These are phyloP conservation scores for Coemansia sp. DNA, from an alignment of 371 early-diverging fungal genomes.

Conservation along the genomic window DNA sequence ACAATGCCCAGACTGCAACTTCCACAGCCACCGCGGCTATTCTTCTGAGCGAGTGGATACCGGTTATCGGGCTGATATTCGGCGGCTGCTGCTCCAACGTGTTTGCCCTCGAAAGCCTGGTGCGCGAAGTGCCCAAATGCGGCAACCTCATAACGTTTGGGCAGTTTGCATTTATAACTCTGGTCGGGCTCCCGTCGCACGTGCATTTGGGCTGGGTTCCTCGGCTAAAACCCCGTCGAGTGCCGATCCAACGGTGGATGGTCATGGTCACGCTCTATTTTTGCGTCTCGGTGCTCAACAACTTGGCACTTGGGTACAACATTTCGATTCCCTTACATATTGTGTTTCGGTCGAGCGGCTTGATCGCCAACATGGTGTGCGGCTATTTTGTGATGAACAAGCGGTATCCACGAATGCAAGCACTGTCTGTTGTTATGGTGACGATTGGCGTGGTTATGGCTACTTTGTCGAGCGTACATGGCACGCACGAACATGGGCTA, in stretches of 20 bases:
- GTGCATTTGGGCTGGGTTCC: slow-evolving; percentile 51
- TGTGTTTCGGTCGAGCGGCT: slow-evolving; percentile 79
- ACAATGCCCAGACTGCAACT: neutral
- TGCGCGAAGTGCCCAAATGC: slow-evolving; percentile 71
- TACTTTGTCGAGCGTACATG: slow-evolving; percentile 52
- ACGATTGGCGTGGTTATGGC: slow-evolving; percentile 75
- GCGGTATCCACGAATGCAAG: slow-evolving; percentile 58
- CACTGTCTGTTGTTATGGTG: slow-evolving; percentile 71
- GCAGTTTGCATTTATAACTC: slow-evolving; percentile 76
- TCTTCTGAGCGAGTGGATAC: slow-evolving; percentile 53
- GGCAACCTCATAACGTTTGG: slow-evolving; percentile 82
- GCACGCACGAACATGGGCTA: neutral
- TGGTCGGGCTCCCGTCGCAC: slow-evolving; percentile 69
- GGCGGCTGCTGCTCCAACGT: slow-evolving; percentile 91
- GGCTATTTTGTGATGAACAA: slow-evolving; percentile 71
- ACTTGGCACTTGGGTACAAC: slow-evolving; percentile 73
- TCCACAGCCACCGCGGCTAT: slow-evolving; percentile 27
- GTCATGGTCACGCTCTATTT: slow-evolving; percentile 77
- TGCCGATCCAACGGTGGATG: slow-evolving; percentile 75
- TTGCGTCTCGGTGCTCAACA: slow-evolving; percentile 76
- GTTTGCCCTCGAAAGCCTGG: slow-evolving; percentile 67
- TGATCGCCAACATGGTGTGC: slow-evolving; percentile 81
- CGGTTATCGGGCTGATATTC: slow-evolving; percentile 70
- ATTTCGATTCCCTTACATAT: slow-evolving; percentile 88
- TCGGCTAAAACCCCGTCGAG: slow-evolving; percentile 59